A percentile compares a stretch with the other conserved stretches of the same genome.
phyloP scores from a whole-genome alignment of 2,329 filamentous ascomycete species.

The Aspergillus bombycis region DNA sequence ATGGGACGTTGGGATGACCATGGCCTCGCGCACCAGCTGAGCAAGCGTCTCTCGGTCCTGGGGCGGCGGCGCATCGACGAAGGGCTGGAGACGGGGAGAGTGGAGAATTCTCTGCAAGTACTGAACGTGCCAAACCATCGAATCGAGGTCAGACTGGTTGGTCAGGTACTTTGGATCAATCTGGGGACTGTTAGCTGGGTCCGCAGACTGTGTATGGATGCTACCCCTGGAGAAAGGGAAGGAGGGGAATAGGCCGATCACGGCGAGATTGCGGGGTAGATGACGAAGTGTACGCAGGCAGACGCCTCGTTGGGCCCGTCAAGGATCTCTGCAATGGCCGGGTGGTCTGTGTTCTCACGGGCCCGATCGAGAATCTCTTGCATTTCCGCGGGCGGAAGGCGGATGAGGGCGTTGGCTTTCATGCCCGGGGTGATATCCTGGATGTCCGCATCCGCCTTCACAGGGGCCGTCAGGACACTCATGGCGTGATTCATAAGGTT shows the following conservation, averaged over 20 bases:
- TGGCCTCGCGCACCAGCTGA: not conserved
- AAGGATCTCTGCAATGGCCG: slow-evolving; percentile 12
- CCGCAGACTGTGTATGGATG: slow-evolving; percentile 35
- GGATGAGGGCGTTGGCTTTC: not conserved
- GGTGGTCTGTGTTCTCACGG: not conserved
- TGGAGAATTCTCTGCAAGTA: slow-evolving; percentile 23
- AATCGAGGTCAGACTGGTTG: slow-evolving; percentile 45
- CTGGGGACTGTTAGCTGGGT: slow-evolving; percentile 39
- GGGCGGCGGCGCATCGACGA: not conserved
- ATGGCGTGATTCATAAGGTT: slow-evolving; percentile 55
- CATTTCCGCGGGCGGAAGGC: not conserved
- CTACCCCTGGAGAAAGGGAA: slow-evolving; percentile 39
- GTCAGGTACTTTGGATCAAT: slow-evolving; percentile 51
- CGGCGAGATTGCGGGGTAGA: slow-evolving; percentile 9
- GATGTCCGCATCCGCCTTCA: not conserved
- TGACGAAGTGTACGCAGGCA: slow-evolving; percentile 12
- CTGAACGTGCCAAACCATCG: slow-evolving; percentile 36
- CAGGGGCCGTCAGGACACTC: not conserved
- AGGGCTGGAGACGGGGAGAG: not conserved
- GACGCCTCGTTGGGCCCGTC: slow-evolving; percentile 20
- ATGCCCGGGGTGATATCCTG: not conserved
- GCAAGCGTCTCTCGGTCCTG: not conserved
- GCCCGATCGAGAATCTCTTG: not conserved
- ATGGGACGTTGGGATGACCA: slow-evolving; percentile 6
- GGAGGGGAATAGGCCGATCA: slow-evolving; percentile 11